Conservation (phyloP, 306 rosid genomes). For the Biancaea sappan region DNA sequence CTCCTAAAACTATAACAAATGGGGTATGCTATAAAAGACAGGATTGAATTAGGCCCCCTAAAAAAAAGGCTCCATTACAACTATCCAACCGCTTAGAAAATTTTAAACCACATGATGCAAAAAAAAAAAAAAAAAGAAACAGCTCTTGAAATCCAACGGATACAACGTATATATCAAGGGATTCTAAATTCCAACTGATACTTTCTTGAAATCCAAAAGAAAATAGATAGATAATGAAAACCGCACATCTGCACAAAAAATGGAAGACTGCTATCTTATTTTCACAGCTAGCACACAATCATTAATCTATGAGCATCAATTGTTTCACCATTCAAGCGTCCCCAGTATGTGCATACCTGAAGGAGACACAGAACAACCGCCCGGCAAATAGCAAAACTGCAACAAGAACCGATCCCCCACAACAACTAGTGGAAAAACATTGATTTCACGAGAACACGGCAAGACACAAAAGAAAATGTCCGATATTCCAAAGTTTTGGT, state of each 20-base stretch:
- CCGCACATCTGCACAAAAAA: neutral
- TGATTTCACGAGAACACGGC: neutral
- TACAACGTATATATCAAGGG: neutral
- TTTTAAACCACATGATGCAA: too few species aligned
- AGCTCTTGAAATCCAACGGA: too few species aligned
- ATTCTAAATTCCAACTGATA: neutral
- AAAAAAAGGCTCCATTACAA: neutral
- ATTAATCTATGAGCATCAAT: neutral
- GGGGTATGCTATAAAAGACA: too few species aligned
- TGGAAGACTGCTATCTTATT: neutral
- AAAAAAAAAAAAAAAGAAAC: too few species aligned
- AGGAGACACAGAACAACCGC: neutral
- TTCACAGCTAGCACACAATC: neutral
- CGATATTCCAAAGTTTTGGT: neutral
- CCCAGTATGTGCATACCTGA: neutral
- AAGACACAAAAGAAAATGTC: neutral
- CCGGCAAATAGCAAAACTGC: neutral
- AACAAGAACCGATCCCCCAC: neutral
- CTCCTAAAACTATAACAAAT: neutral
- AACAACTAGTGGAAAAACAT: neutral
- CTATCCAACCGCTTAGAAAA: neutral
- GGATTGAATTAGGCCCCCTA: neutral
- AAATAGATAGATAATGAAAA: neutral
- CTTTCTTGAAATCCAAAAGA: neutral
- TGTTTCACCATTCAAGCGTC: neutral